Evolutionary conservation across 345 rosid species (phyloP), one percentile per base, ranked within the genome.

Genomic region (Odontarrhena argentea): DNA sequence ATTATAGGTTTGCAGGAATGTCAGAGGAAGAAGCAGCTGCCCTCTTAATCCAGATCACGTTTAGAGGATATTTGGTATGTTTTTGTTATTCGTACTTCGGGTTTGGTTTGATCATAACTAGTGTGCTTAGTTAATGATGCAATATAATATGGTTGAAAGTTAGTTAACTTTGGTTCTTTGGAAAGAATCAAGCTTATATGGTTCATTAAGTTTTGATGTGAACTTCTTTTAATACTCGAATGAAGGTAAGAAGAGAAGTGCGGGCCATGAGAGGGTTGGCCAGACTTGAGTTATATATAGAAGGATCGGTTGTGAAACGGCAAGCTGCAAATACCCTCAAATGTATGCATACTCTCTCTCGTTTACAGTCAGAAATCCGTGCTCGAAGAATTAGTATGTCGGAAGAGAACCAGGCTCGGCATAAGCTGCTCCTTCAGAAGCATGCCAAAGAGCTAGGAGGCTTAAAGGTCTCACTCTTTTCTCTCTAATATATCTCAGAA

Each of bases 331-430:
- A 69, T 73, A 87, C 99, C 10, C 92, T 91, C 18, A 79, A 63
- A 24, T 84, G 87, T 74, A 88, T 94, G 99, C 99, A 91, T 74
- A 83, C 91, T 68, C 83, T 91, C 13, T 74, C 96, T 24, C 87
- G 90, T 9, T 82, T 91, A 63, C 99, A 91, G 72, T 80, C 91
- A 57, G 93, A 91, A 67, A 86, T 94, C 80, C 83, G 71, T 24
- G 63, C 81, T 4, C 79, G 95, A 75, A 94, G 99, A 68, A 60
- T 85, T 59, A 77, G 87, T 63, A 85, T 88, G 93, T 71, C 80
- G 8, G 96, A 94, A 78, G 97, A 94, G 86, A 94, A 87, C 67
- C 96, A 85, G 52, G 87, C 89, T 68, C 85, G 88, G 12, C 99
- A 87, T 76, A 83, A 78, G 46, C 99, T 88, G 72, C 88, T 90